Base-by-base conservation (phyloP, 495 filamentous ascomycete species). In the Neurospora africana region DNA sequence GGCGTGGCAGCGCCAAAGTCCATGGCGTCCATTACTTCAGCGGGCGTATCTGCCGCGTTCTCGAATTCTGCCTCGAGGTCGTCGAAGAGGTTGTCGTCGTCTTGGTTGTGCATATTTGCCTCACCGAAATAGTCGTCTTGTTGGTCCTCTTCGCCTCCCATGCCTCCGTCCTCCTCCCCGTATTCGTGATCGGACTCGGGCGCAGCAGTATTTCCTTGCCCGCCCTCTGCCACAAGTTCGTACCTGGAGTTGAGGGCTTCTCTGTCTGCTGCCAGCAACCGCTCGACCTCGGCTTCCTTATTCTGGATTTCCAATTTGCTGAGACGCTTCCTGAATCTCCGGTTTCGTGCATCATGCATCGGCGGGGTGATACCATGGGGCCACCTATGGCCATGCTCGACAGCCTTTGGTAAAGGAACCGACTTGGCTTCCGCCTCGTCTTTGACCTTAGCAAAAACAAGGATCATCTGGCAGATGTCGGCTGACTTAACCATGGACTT, bases 401-500 rank as follows among this genome's bases (percentile, higher is more conserved):
- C 84, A 27, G 91, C 88, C 9, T 81, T 77, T 17, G 94, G 94
- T 11, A 95, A 81, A 1, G 87, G 84, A 4, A 79, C 83, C 81
- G 70, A 85, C 85, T 83, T 91, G 69, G 92, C 93, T 75, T 96
- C 92, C 10, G 89, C 84, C 73, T 98, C 94, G 69, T 81, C 89
- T 13, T 84, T 76, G 33, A 97, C 89, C 39, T 78, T 83, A 4
- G 91, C 91, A 71, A 94, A 86, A 0, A 98, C 91, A 38, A 96
- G 82, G 4, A 98, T 85, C 92, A 99, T 97, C 84, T 99, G 96
- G 73, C 91, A 95, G 9, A 99, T 89, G 81, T 99, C 96, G 4
- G 92, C 92, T 5, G 90, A 91, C 82, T 99, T 99, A 84, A 93
- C 94, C 88, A 94, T 95, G 30, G 90, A 87, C 72, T 91, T 92